Base-by-base conservation (phyloP, 257 asterid genomes). In the Haberlea rhodopensis region DNA sequence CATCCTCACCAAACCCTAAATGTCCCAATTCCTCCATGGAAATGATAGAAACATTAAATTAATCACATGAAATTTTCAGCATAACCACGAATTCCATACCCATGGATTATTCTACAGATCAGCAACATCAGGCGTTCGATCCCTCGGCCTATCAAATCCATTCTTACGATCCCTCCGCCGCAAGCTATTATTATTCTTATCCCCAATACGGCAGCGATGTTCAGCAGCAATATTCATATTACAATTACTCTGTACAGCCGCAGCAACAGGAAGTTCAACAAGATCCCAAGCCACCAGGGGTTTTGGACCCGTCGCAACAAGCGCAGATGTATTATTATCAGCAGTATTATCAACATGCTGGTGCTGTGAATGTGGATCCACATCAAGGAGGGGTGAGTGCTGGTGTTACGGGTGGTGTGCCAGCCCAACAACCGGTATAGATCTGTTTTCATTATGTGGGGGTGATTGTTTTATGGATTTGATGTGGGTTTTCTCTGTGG, bases 271-370 rank as follows among this genome's bases (percentile, higher is more conserved):
- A 37, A 28, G 62, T 34, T 34, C 43, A 60, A 22, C 80, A 82
- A 66, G 76, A 76, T 72, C 80, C 81, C 51, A 68, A 78, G 45
- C 87, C 90, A 29, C 90, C 87, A 18, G 90, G 87, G 54, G 84
- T 84, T 28, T 27, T 84, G 13, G 71, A 63, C 66, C 70, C 62
- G 10, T 66, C 55, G 71, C 75, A 28, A 24, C 57, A 43, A 43
- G 34, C 71, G 5, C 75, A 43, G 57, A 69, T 13, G 45, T 62
- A 20, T 60, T 52, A 73, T 27, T 72, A 61, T 58, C 72, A 69
- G 28, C 84, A 67, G 6, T 69, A 66, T 65, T 57, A 62, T n/a
- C 27, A 56, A 22, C 68, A 66, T 22, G 60, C 79, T 4, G 63
- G 56, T 24, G 66, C 59, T 31, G 46, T 37, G 16, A 24, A 63